Evolutionary conservation across 2,329 filamentous ascomycete species (phyloP).

Genomic region (Colletotrichum camelliae): DNA sequence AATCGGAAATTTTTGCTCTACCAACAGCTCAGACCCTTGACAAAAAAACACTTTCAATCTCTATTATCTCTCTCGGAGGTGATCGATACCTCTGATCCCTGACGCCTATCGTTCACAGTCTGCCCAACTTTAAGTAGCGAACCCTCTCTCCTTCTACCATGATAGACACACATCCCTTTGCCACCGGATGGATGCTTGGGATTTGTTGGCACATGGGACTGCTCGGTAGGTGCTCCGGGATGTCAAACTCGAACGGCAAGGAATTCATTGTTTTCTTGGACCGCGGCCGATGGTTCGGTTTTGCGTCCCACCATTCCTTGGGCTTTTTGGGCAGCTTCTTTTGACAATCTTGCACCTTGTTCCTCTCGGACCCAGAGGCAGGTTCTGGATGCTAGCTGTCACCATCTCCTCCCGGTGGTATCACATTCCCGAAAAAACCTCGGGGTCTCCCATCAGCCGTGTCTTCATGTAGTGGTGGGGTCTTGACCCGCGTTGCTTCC

Average conservation of each 20-base stretch:
- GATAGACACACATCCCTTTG: slow-evolving; percentile 55
- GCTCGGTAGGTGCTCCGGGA: slow-evolving; percentile 55
- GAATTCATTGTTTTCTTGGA: slow-evolving; percentile 17
- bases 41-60: neutral
- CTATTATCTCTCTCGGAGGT: slow-evolving; percentile 7
- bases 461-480: slow-evolving; percentile 48
- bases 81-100: slow-evolving; percentile 17
- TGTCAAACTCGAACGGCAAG: slow-evolving; percentile 49
- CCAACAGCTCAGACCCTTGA: neutral
- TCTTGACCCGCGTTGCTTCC: slow-evolving; percentile 56
- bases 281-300: slow-evolving; percentile 27
- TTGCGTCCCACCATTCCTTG: slow-evolving; percentile 42
- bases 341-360: slow-evolving; percentile 20
- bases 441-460: slow-evolving; percentile 41
- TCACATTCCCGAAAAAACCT: slow-evolving; percentile 49
- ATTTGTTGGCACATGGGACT: slow-evolving; percentile 58
- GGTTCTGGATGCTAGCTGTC: slow-evolving; percentile 15
- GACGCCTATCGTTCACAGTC: slow-evolving; percentile 1
- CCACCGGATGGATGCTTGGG: slow-evolving; percentile 48
- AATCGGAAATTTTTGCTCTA: neutral
- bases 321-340: slow-evolving; percentile 27
- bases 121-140: neutral
- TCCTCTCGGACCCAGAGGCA: neutral
- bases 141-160: slow-evolving; percentile 39
- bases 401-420: slow-evolving; percentile 28